These are phyloP conservation scores for Scleroderma citrinum DNA, from an alignment of 768 basidiomycete species.

Conservation along the genomic window DNA sequence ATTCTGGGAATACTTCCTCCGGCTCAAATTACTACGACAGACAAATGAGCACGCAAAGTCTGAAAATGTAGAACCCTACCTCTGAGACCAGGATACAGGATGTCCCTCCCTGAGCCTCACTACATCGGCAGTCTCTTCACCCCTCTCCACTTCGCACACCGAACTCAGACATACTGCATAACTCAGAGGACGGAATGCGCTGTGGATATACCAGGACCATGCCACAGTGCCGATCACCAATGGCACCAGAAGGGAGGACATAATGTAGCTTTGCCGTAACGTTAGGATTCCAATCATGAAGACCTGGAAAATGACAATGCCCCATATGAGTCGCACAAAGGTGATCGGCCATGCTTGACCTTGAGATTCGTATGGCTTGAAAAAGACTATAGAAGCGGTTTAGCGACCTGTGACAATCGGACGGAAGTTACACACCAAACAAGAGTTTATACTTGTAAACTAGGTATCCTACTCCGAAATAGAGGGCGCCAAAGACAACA, in stretches of 20 bases:
- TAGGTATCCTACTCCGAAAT: conserved; percentile 93
- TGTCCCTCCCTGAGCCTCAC: conserved; percentile 71
- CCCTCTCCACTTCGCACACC: conserved; percentile 83
- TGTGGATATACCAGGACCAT: conserved; percentile 78
- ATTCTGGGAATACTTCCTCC: conserved; percentile 84
- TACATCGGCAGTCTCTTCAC: conserved; percentile 80
- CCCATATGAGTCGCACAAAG: conserved; percentile 88
- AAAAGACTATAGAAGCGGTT: conserved; percentile 64
- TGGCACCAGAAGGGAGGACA: conserved; percentile 63
- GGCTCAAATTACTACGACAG: conserved; percentile 66
- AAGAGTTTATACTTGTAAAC: conserved; percentile 98
- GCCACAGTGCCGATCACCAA: conserved; percentile 67
- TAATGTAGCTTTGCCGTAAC: conserved; percentile 49
- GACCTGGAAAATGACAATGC: conserved; percentile 84
- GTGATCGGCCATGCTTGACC: conserved; percentile 99
- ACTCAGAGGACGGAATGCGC: conserved; percentile 64
- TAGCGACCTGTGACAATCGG: background rate
- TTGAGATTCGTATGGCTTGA: conserved; percentile 96
- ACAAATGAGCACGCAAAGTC: conserved; percentile 1
- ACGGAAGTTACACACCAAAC: conserved; percentile 57
- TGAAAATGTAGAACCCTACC: conserved; percentile 35
- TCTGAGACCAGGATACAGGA: conserved; percentile 86
- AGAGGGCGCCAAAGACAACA: conserved; percentile 89
- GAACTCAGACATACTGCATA: conserved; percentile 82
- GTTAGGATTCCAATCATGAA: conserved; percentile 98